Evolutionary conservation across 2,329 filamentous ascomycete species (phyloP).

Genomic region (Lachnellula cervina): DNA sequence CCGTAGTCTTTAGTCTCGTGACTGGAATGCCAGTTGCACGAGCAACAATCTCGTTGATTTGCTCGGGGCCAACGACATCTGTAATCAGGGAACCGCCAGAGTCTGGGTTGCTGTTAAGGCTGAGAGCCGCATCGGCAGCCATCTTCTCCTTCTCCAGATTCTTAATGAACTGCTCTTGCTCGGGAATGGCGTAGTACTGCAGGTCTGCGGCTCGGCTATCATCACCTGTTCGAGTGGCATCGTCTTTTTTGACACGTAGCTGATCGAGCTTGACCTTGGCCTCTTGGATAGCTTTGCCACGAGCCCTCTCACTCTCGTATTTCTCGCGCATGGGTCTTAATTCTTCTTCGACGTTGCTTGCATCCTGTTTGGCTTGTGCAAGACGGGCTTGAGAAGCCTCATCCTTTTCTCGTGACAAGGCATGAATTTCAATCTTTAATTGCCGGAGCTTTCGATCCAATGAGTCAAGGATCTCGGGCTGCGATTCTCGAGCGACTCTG

Average conservation of each 20-base stretch:
- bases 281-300: slow-evolving; percentile 87
- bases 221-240: slow-evolving; percentile 84
- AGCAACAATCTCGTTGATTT: slow-evolving; percentile 98
- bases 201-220: slow-evolving; percentile 86
- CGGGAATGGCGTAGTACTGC: slow-evolving; percentile 95
- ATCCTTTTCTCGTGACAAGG: slow-evolving; percentile 88
- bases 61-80: slow-evolving; percentile 90
- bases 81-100: slow-evolving; percentile 72
- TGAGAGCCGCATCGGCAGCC: slow-evolving; percentile 68
- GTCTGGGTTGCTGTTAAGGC: slow-evolving; percentile 48
- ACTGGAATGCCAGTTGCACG: slow-evolving; percentile 99
- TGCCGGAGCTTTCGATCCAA: slow-evolving; percentile 86
- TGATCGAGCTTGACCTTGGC: slow-evolving; percentile 92
- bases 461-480: slow-evolving; percentile 92
- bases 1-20: slow-evolving; percentile 85
- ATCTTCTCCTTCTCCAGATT: slow-evolving; percentile 76
- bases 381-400: slow-evolving; percentile 84
- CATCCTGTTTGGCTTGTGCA: slow-evolving; percentile 78
- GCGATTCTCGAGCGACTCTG: slow-evolving; percentile 88
- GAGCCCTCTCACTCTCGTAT: slow-evolving; percentile 88
- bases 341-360: slow-evolving; percentile 91
- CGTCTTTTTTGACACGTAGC: slow-evolving; percentile 85
- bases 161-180: slow-evolving; percentile 77
- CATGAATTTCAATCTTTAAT: slow-evolving; percentile 95
- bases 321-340: slow-evolving; percentile 87